Evolutionary conservation across 2,329 filamentous ascomycete genomes (phyloP).

Genomic region (Aspergillus japonicus): DNA sequence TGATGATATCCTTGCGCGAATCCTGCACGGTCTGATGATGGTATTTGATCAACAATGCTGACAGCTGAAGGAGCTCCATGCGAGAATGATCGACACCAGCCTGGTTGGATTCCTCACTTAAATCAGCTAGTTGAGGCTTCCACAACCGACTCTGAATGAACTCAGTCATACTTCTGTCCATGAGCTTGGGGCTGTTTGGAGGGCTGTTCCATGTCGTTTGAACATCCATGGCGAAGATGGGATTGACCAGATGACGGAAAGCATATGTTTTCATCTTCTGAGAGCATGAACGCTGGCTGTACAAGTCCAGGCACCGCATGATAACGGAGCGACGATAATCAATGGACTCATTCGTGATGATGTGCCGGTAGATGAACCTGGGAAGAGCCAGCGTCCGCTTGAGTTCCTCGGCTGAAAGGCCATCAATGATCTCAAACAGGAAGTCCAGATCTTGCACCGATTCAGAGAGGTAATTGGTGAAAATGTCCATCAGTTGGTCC

Average conservation of each 20-base stretch:
- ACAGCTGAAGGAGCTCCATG: constrained; percentile 93
- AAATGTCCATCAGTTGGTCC: constrained; percentile 81
- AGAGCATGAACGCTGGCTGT: constrained; percentile 71
- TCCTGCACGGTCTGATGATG: constrained; percentile 85
- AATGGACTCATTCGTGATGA: constrained; percentile 80
- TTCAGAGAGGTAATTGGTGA: constrained; percentile 75
- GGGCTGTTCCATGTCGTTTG: constrained; percentile 71
- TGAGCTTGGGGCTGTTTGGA: constrained; percentile 65
- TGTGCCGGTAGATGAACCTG: constrained; percentile 77
- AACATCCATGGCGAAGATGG: constrained; percentile 93
- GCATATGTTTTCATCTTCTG: constrained; percentile 93
- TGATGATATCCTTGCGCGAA: constrained; percentile 94
- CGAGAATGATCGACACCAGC: constrained; percentile 90
- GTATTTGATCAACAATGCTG: constrained; percentile 92
- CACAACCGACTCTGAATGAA: constrained; percentile 90
- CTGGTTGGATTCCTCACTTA: constrained; percentile 77
- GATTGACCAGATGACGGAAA: constrained; percentile 89
- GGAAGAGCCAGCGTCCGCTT: constrained; percentile 73
- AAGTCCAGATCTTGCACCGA: constrained; percentile 76
- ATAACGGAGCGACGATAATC: constrained; percentile 83
- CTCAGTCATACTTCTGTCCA: constrained; percentile 85
- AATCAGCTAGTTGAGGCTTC: constrained; percentile 81
- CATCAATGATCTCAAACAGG: constrained; percentile 80
- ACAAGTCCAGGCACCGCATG: constrained; percentile 82
- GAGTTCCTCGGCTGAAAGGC: constrained; percentile 78